Evolutionary conservation across 768 basidiomycete genomes (phyloP).

Genomic region (Pulveroboletus sp.): DNA sequence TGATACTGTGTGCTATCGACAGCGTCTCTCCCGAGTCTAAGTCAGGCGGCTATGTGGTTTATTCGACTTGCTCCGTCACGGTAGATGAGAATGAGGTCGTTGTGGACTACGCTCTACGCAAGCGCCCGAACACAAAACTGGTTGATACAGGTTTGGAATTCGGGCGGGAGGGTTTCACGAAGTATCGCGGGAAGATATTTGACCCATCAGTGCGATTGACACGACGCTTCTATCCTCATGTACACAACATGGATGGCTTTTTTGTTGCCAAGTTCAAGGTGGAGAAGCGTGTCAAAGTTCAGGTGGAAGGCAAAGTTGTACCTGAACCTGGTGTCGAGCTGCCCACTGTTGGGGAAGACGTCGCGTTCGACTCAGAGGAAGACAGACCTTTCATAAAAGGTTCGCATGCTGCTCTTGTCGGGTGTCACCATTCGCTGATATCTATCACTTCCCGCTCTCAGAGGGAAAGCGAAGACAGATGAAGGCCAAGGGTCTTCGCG

Average conservation of each 20-base stretch:
- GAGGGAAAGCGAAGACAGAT: slow-evolving; percentile 71
- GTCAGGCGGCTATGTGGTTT: slow-evolving; percentile 91
- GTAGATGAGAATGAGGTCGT: slow-evolving; percentile 99
- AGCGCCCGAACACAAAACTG: slow-evolving; percentile 87
- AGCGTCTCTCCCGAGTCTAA: slow-evolving; percentile 86
- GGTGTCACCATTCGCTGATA: not conserved
- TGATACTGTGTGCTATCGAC: slow-evolving; percentile 97
- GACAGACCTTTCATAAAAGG: slow-evolving; percentile 77
- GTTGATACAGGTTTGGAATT: slow-evolving; percentile 92
- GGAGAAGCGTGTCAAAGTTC: slow-evolving; percentile 62
- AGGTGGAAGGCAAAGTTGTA: slow-evolving; percentile 24
- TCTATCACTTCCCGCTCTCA: slow-evolving; percentile 24
- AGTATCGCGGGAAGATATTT: slow-evolving; percentile 89
- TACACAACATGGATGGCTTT: slow-evolving; percentile 99
- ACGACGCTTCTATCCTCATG: slow-evolving; percentile 90
- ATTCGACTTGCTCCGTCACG: slow-evolving; percentile 97
- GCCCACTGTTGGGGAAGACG: slow-evolving; percentile 27
- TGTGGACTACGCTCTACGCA: slow-evolving; percentile 93
- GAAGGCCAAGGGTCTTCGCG: slow-evolving; percentile 71
- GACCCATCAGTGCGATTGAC: slow-evolving; percentile 74
- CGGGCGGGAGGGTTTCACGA: slow-evolving; percentile 86
- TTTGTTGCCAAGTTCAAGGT: slow-evolving; percentile 98
- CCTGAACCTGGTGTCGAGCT: slow-evolving; percentile 24
- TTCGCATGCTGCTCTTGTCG: slow-evolving; percentile 34
- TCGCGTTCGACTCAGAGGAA: slow-evolving; percentile 69